Evolutionary conservation across 2,329 filamentous ascomycete species (phyloP), one percentile per base, ranked within the genome.

Genomic region (Epichloe gansuensis): DNA sequence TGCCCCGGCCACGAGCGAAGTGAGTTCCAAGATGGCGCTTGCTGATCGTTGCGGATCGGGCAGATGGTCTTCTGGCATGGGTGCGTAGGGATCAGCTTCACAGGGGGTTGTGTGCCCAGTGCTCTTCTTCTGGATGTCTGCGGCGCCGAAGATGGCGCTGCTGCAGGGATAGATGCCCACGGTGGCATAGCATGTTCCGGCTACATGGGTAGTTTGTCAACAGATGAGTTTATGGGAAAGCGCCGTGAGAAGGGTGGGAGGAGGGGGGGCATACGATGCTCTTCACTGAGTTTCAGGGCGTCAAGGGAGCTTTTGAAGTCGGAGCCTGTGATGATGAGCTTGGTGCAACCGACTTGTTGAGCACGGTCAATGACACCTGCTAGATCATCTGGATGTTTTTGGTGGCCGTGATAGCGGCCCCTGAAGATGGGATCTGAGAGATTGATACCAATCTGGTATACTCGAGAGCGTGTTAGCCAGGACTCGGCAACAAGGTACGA

Each of bases 91-190:
- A 64, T 78, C 67, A 15, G 78, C 69, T 41, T 81, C 80, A 54
- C 75, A 81, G 4, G 76, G 74, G 12, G 71, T 68, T 5, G 71
- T 74, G 35, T 59, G 55, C 8, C 54, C 53, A 35, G 42, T 36
- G 59, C 76, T 72, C 47, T 71, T 70, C 47, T 71, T 67, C 54
- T 75, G 71, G 53, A 72, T 66, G 47, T 72, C 71, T 5, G 68
- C 63, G 55, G 73, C 70, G 58, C 85, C 84, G 66, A 98, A 95
- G 50, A 86, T 80, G 56, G 84, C 80, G 58, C 87, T 87, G 57
- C 82, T 85, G 69, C 93, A 98, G 13, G 93, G 93, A 65, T 98
- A 93, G 43, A 98, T 89, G 57, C 93, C 93, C 9, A 95, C 84
- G 1, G 93, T 98, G 23, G 86, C 84, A 67, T 89, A 98, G 62